Percentiles rank a stretch among this genome's conserved stretches.
Conservation (phyloP, 176 grass and related monocot genomes). For the barley (Hordeum vulgare) region MorexV3_pseudomolecules_assembly NC_058521.1:31345020-31345519, state of each 20-base stretch:
- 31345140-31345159: not conserved
- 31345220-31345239: constrained; percentile 3
- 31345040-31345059: not conserved
- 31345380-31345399: not conserved
- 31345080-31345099: not conserved
- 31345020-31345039: constrained; percentile 6
- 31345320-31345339: not conserved
- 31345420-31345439: too few species aligned
- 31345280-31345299: not conserved
- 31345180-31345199: not conserved
- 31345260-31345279: not conserved
- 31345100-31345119: not conserved
- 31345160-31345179: not conserved
- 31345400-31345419: not conserved
- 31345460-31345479: too few species aligned
- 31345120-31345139: constrained; percentile 15
- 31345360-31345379: not conserved
- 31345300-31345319: not conserved
- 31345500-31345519: not conserved
- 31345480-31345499: not conserved
- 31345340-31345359: not conserved
- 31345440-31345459: too few species aligned
- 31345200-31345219: not conserved
- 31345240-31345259: not conserved
- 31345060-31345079: constrained; percentile 15